Evolutionary conservation across 208 protist species (phyloP), one percentile per base, ranked within the genome.

Genomic region (Crithidia fasciculata): DNA sequence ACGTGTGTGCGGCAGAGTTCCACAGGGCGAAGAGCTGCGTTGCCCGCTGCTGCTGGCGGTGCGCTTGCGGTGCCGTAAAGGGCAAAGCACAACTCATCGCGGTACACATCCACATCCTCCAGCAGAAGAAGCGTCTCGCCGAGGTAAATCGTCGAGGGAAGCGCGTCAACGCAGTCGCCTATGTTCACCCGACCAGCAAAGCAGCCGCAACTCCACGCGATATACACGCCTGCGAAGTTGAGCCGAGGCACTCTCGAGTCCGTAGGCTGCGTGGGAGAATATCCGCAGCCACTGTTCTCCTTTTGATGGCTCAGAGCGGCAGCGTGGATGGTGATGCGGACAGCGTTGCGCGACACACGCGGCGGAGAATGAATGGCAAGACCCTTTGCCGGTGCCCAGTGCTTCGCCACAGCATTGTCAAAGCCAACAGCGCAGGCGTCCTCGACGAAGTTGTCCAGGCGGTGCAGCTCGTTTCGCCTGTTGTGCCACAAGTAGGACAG

Each of bases 1-100:
- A 84, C 62, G 43, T 81, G 74, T 39, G 62, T 59, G 47, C 80
- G 64, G 19, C 84, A 78, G 45, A 85, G 7, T 55, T 88, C 76
- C 18, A 9, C 41, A 12, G 28, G 28, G 28, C 1, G 28, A 28
- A 28, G 28, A 28, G 28, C 1, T 28, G 62, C 9, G 8, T 0
- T 18, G 50, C 39, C 39, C 4, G 15, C 50, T 2, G 61, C 28
- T 19, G 37, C 58, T 7, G 10, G 2, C 7, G 41, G 3, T 28
- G 10, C 18, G 6, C 49, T 28, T 2, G 28, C 28, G 28, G 28
- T 15, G 41, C 62, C 56, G 71, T 69, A 64, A 6, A 76, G 44
- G 5, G 44, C 55, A 12, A 68, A 2, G 49, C 68, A 50, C 10
- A 73, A 55, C 58, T 73, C 68, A 6, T 64, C 68, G 6, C 65